Base-by-base conservation (phyloP, 768 basidiomycete genomes). In the Cantharellus anzutake region DNA sequence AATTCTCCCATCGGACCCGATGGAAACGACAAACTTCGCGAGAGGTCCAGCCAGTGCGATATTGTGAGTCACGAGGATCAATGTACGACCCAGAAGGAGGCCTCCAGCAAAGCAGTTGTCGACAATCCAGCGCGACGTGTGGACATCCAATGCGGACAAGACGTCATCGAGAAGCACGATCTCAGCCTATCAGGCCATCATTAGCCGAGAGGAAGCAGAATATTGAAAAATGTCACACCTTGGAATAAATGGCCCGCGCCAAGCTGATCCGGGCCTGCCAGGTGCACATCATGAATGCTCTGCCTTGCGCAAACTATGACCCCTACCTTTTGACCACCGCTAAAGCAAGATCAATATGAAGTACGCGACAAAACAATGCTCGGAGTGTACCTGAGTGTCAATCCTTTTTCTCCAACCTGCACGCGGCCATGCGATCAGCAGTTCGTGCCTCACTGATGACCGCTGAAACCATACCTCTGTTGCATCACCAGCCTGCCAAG, bases 141-240 rank as follows among this genome's bases (percentile, higher is more conserved):
- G 73, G 4, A 78, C 75, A 65, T 83, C 82, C 50, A 83, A 68
- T 3, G 81, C 81, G 16, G 80, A 80, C 35, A 83, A 69, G 38
- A 86, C 78, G 65, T 88, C 86, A 64, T 90, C 86, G 48, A 88
- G 70, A 5, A 90, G 68, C 3, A 90, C 66, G 16, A 81, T 78
- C 35, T 78, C 68, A 0, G 85, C 52, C 52, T 55, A 55, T 29
- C 20, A 29, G 20, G 20, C 20, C 20, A 29, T 29, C 20, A 29
- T 29, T 29, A 29, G 20, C 20, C 20, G 20, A 29, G 20, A 29
- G 20, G 20, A 29, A 29, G 20, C 20, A 29, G 20, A 29, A 29
- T 29, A 29, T 55, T 7, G 35, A 7, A 55, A 11, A 55, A 37
- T 7, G 35, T 7, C 35, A 14, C 7, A 55, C 80, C n/a, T 69